These are phyloP conservation scores for Solanum hybrid DNA, from an alignment of 305 asterid genomes.

Conservation along the genomic window DNA sequence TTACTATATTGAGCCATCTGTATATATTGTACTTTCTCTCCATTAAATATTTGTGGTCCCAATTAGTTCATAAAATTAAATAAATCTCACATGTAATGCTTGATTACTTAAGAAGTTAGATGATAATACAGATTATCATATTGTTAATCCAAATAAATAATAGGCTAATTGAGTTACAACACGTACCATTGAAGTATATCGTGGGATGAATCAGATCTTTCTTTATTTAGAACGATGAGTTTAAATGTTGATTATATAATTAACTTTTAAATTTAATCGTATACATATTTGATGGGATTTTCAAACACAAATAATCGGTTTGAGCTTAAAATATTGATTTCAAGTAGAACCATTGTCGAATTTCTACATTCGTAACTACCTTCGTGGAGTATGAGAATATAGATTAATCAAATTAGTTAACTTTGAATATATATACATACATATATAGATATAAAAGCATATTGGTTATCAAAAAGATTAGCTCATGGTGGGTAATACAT, in stretches of 20 bases:
- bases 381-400: neutral
- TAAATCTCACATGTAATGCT: neutral
- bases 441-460: neutral
- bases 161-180: neutral
- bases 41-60: neutral
- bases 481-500: neutral
- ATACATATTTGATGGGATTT: neutral
- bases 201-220: neutral
- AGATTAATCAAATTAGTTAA: too few relatives aligned
- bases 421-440: too few relatives aligned
- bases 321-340: neutral
- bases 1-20: neutral
- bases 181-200: neutral
- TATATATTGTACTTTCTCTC: neutral
- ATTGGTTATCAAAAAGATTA: neutral
- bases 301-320: rapidly evolving
- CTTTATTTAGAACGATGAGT: neutral
- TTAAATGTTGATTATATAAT: neutral
- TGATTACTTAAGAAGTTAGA: neutral
- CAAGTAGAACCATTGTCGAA: rapidly evolving
- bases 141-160: neutral
- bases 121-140: neutral
- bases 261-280: neutral
- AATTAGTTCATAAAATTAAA: neutral
- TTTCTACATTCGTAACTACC: too few relatives aligned